Conservation (phyloP, 2,329 filamentous ascomycete species). For the Neurospora sp. region DNA sequence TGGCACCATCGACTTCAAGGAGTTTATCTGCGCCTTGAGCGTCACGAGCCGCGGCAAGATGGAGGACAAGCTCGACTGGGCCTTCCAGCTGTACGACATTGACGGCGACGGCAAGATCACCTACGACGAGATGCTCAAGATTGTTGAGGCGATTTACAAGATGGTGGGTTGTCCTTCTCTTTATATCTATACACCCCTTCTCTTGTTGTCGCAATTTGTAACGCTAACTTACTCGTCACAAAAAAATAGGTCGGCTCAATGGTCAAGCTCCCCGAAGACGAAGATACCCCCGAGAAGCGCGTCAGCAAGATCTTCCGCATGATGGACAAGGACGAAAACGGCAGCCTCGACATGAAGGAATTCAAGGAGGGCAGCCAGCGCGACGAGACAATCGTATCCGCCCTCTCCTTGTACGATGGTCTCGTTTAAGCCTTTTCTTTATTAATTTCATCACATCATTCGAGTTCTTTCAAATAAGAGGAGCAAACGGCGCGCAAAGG, state of each 20-base stretch:
- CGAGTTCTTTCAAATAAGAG: not conserved
- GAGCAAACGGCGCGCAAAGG: not conserved
- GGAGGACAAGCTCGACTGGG: slow-evolving; percentile 99
- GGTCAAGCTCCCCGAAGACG: slow-evolving; percentile 97
- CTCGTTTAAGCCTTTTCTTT: slow-evolving; percentile 52
- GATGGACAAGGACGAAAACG: slow-evolving; percentile 99
- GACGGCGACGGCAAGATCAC: slow-evolving; percentile 98
- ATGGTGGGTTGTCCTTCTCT: slow-evolving; percentile 55
- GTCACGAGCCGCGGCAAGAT: slow-evolving; percentile 96
- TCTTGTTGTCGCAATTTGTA: not conserved
- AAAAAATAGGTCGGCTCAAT: slow-evolving; percentile 77
- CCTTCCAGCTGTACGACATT: slow-evolving; percentile 98
- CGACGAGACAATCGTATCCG: slow-evolving; percentile 97
- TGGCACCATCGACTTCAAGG: slow-evolving; percentile 97
- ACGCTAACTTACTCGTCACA: not conserved
- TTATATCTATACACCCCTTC: not conserved
- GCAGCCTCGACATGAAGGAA: slow-evolving; percentile 90
- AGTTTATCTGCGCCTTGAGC: slow-evolving; percentile 96
- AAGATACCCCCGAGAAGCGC: slow-evolving; percentile 97
- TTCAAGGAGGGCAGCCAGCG: slow-evolving; percentile 99
- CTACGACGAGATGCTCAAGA: slow-evolving; percentile 97
- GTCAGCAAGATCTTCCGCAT: slow-evolving; percentile 97
- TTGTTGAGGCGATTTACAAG: slow-evolving; percentile 99
- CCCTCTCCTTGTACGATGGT: slow-evolving; percentile 90
- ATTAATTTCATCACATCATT: not conserved